These are phyloP conservation scores for Colletotrichum orchidophilum DNA, from an alignment of 2,329 filamentous ascomycete genomes.

Conservation along the genomic window DNA sequence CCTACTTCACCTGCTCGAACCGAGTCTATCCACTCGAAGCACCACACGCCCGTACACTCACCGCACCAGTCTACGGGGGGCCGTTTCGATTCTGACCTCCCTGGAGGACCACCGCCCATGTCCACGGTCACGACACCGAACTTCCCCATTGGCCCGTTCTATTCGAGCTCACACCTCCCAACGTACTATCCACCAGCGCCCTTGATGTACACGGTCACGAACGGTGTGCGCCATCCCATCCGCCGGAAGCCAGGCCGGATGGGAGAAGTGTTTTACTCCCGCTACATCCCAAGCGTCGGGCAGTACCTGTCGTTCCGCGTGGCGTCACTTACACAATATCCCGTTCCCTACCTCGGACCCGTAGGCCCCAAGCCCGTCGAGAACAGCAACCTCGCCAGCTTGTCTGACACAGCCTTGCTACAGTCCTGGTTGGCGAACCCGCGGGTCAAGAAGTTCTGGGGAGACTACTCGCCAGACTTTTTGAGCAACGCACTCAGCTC, in stretches of 20 bases:
- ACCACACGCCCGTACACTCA: slow-evolving; percentile 36
- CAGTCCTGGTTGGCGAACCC: slow-evolving; percentile 90
- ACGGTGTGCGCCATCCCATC: slow-evolving; percentile 83
- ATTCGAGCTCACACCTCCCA: slow-evolving; percentile 84
- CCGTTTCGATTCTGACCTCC: slow-evolving; percentile 44
- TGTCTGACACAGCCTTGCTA: slow-evolving; percentile 69
- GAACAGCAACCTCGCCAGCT: slow-evolving; percentile 50
- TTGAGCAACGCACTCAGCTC: slow-evolving; percentile 71
- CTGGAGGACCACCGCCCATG: slow-evolving; percentile 49
- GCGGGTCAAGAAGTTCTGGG: slow-evolving; percentile 88
- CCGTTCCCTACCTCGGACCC: slow-evolving; percentile 72
- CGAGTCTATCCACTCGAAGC: slow-evolving; percentile 42
- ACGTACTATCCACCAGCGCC: slow-evolving; percentile 91
- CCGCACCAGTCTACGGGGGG: slow-evolving; percentile 41
- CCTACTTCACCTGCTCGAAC: slow-evolving; percentile 60
- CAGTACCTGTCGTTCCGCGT: slow-evolving; percentile 92
- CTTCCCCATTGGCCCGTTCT: slow-evolving; percentile 74
- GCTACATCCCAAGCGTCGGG: slow-evolving; percentile 82
- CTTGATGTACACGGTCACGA: slow-evolving; percentile 81
- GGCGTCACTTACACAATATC: slow-evolving; percentile 73
- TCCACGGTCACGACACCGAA: slow-evolving; percentile 45
- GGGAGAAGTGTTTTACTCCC: slow-evolving; percentile 90
- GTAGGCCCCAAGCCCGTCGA: slow-evolving; percentile 51
- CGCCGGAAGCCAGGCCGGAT: slow-evolving; percentile 89
- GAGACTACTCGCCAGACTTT: slow-evolving; percentile 72